These are phyloP conservation scores for Penicillium simplicissimum DNA, from an alignment of 495 filamentous ascomycete species.

Conservation along the genomic window DNA sequence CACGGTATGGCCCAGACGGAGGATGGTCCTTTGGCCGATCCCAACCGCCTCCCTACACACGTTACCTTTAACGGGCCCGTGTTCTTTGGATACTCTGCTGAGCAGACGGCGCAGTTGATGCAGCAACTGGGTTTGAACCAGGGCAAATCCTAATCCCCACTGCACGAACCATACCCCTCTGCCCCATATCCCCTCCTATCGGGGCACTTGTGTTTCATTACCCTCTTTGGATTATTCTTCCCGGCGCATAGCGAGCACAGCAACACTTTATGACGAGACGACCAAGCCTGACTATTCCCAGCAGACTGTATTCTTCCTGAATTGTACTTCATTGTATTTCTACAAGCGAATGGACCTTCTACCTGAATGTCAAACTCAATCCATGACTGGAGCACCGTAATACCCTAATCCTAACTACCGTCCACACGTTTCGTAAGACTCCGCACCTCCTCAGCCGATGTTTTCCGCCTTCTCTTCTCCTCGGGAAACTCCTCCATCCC, in stretches of 20 bases:
- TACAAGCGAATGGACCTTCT: not conserved
- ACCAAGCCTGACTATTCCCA: slow-evolving; percentile 5
- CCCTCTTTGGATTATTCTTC: not conserved
- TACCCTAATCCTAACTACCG: too few relatives aligned
- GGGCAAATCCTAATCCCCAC: slow-evolving; percentile 5
- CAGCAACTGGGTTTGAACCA: slow-evolving; percentile 44
- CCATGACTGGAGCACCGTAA: not conserved
- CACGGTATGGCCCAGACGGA: slow-evolving; percentile 14
- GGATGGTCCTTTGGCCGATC: slow-evolving; percentile 7
- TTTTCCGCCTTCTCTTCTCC: slow-evolving; percentile 18
- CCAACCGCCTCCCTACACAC: slow-evolving; percentile 43
- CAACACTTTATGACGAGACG: slow-evolving; percentile 23
- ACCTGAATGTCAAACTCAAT: not conserved
- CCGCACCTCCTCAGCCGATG: not conserved
- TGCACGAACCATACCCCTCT: not conserved
- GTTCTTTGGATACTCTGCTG: slow-evolving; percentile 83
- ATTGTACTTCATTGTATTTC: slow-evolving; percentile 8
- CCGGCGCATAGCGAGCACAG: slow-evolving; percentile 13
- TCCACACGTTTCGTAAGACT: too few relatives aligned
- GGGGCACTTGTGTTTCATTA: not conserved
- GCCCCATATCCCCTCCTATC: not conserved
- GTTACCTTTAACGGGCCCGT: slow-evolving; percentile 85
- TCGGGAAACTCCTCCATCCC: slow-evolving; percentile 30
- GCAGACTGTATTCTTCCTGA: not conserved
- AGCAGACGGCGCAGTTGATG: slow-evolving; percentile 72